Percentiles rank a stretch among this genome's conserved stretches.
Conservation (phyloP, 257 asterid species). For the Paulownia fortunei region DNA sequence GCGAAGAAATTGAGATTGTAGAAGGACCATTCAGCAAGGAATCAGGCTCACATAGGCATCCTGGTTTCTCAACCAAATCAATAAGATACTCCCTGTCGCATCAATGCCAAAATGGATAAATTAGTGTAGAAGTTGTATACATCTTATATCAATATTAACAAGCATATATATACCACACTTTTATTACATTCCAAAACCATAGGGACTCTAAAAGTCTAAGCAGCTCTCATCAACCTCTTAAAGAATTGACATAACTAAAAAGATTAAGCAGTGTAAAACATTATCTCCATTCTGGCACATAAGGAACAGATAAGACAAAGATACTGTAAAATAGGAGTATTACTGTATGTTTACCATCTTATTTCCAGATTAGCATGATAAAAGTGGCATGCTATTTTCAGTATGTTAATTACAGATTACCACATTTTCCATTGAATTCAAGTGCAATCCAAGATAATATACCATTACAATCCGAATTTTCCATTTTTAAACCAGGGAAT, state of each 20-base stretch:
- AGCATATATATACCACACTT: background rate
- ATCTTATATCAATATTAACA: constrained; percentile 2
- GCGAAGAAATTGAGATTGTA: constrained; percentile 90
- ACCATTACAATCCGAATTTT: constrained; percentile 2
- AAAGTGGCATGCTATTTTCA: background rate
- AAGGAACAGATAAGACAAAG: constrained; percentile 10
- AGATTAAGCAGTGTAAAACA: constrained; percentile 8
- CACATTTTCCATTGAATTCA: constrained; percentile 18
- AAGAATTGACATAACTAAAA: constrained; percentile 15
- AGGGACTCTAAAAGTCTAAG: background rate
- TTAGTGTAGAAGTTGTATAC: constrained; percentile 11
- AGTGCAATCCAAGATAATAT: constrained; percentile 22
- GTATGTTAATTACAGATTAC: constrained; percentile 4
- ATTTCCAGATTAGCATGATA: constrained; percentile 1
- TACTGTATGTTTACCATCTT: too few relatives aligned
- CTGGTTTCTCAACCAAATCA: constrained; percentile 91
- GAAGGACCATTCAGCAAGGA: constrained; percentile 93
- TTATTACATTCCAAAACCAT: constrained; percentile 18
- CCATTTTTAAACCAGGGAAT: constrained; percentile 15
- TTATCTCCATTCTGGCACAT: constrained; percentile 4
- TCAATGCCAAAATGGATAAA: constrained; percentile 34
- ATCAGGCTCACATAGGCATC: constrained; percentile 82
- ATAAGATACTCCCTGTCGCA: constrained; percentile 87
- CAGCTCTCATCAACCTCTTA: constrained; percentile 26
- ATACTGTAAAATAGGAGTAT: background rate